Base-by-base conservation (phyloP, 441 rosid species). In the Gossypium armourianum region DNA sequence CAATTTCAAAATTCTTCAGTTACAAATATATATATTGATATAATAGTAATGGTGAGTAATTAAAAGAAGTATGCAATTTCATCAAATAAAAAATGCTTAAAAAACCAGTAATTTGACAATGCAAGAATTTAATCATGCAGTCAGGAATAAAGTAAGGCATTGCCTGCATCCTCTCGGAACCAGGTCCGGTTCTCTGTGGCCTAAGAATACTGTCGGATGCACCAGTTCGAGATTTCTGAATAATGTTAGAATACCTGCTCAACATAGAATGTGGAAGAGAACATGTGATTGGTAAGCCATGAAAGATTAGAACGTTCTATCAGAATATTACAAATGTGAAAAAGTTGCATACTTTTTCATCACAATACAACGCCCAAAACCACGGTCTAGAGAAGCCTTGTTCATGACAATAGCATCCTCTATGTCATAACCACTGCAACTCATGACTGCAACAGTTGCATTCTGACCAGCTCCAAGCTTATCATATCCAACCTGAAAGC, bases 401-500 rank as follows among this genome's bases (percentile, higher is more conserved):
- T 94, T 94, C 98, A 92, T 92, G 74, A 94, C 97, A 68, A 94
- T 94, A 45, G 98, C 97, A 68, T 94, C 97, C 81, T 94, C 97
- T 78, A 92, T 94, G 83, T 94, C 98, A 73, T 94, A 94, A 77
- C 98, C 98, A 82, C 88, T 87, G 70, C 88, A 86, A 81, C 97
- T 92, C 94, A 92, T 92, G 56, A 94, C 98, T 74, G 97, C 97
- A 82, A 94, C 97, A 70, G 96, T 90, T 65, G 98, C 98, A 86
- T 94, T 94, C 80, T 94, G 98, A 75, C 98, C 98, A 68, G 97
- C 98, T 76, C 98, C 97, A 75, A 94, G 98, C 79, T 92, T 92
- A 81, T 94, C 98, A 69, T 87, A 94, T 75, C 97, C 96, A 71
- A 87, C 86, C 97, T 93, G 84, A 81, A 75, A 82, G 69, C n/a